Base-by-base conservation (phyloP, 2,329 filamentous ascomycete species). In the Zymoseptoria pseudotritici region DNA sequence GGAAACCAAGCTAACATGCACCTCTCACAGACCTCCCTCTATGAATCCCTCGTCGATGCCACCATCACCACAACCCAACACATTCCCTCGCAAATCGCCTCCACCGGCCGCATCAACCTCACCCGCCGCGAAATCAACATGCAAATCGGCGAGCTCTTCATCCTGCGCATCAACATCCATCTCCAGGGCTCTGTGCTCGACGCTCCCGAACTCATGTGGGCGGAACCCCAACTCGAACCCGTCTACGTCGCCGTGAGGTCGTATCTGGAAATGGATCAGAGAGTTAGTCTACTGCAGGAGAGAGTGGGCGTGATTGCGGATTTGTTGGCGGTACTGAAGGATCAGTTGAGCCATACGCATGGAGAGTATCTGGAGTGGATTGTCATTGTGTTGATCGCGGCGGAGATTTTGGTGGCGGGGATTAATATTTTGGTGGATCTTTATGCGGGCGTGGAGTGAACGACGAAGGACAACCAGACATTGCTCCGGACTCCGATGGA, bases 141-240 rank as follows among this genome's bases (percentile, higher is more conserved):
- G 92, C 92, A 97, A 76, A 97, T 99, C 62, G 94, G 94, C 73
- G 92, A 99, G 78, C 84, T 99, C 57, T 99, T 99, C 76, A 97
- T 99, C 71, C 80, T 99, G 31, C 86, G 94, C 61, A 97, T 99
- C 78, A 97, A 94, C 74, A 97, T 99, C 71, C 95, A 99, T 76
- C 83, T 99, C 55, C 96, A 97, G 74, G 94, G 94, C 36, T 96
- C 90, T 29, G 92, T 99, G 5, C 86, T 99, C 49, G 94, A 99
- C 74, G 96, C 92, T 9, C 94, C 94, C 0, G 94, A 99, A 77
- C 82, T 99, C 50, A 97, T 99, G 82, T 99, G 94, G 94, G 90
- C 93, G 31, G 94, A 99, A 76, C 94, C 94, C 8, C 92, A 97
- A 75, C 82, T 99, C 6, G 94, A 99, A 71, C 94, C 94, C 4